These are phyloP conservation scores for Fusarium musae DNA, from an alignment of 2,329 filamentous ascomycete genomes.

Conservation along the genomic window DNA sequence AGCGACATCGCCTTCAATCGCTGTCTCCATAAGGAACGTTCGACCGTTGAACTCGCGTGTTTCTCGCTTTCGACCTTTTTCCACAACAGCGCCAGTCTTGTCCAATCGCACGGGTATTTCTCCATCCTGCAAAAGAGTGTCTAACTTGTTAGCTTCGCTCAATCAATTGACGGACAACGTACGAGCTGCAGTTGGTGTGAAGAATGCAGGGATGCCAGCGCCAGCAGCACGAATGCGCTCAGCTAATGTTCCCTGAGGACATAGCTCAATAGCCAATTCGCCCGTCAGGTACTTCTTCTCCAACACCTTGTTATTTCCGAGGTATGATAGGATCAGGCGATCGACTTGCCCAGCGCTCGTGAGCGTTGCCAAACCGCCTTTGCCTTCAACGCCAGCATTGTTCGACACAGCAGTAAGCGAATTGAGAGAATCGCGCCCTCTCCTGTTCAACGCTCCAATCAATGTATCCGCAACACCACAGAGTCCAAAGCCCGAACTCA, in stretches of 20 bases:
- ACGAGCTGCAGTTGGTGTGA: slow-evolving; percentile 78
- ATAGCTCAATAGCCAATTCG: slow-evolving; percentile 79
- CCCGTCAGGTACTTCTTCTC: slow-evolving; percentile 80
- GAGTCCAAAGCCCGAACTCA: slow-evolving; percentile 85
- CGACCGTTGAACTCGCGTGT: slow-evolving; percentile 78
- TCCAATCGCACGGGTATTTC: slow-evolving; percentile 74
- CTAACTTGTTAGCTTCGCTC: slow-evolving; percentile 46
- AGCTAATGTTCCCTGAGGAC: slow-evolving; percentile 79
- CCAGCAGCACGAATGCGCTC: slow-evolving; percentile 79
- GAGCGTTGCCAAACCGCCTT: slow-evolving; percentile 74
- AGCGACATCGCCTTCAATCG: slow-evolving; percentile 79
- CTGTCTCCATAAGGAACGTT: slow-evolving; percentile 80
- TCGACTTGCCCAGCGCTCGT: slow-evolving; percentile 76
- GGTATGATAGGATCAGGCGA: slow-evolving; percentile 78
- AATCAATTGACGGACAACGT: slow-evolving; percentile 43
- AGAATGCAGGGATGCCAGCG: slow-evolving; percentile 83
- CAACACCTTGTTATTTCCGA: slow-evolving; percentile 81
- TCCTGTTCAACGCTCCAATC: slow-evolving; percentile 72
- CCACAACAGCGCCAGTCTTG: slow-evolving; percentile 67
- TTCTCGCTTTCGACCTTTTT: slow-evolving; percentile 74
- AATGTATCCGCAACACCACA: slow-evolving; percentile 82
- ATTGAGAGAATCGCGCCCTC: slow-evolving; percentile 70
- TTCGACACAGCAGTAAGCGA: slow-evolving; percentile 82
- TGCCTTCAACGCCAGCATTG: slow-evolving; percentile 78
- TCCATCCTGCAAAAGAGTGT: slow-evolving; percentile 74